Evolutionary conservation across 768 basidiomycete genomes (phyloP).

Genomic region (Podaxis sp.): DNA sequence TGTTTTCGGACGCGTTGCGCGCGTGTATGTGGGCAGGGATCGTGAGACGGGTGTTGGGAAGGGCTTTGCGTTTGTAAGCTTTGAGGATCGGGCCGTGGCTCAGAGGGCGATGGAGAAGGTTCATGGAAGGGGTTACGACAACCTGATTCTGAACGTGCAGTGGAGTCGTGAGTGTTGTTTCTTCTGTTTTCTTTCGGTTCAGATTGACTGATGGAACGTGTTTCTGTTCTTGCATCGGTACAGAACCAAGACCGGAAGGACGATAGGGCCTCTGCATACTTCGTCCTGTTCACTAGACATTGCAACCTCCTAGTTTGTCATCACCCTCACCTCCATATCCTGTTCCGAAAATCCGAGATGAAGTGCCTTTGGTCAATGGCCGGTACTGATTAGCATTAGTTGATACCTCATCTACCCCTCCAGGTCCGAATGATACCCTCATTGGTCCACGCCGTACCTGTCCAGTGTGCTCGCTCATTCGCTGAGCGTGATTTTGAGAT

Average conservation of each 20-base stretch:
- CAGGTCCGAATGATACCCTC: not conserved
- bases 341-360: too few species aligned
- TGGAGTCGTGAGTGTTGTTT: slow-evolving; percentile 49
- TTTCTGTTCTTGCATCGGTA: not conserved
- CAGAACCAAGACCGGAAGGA: slow-evolving; percentile 33
- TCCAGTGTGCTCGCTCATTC: too few species aligned
- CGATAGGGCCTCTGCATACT: slow-evolving; percentile 19
- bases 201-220: not conserved
- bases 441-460: not conserved
- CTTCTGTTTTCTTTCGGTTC: not conserved
- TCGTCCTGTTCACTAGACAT: not conserved
- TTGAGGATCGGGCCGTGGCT: slow-evolving; percentile 75
- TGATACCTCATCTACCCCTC: too few species aligned
- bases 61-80: slow-evolving; percentile 97
- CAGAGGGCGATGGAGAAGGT: slow-evolving; percentile 91
- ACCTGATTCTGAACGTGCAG: slow-evolving; percentile 70
- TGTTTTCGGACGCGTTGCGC: slow-evolving; percentile 75
- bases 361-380: too few species aligned
- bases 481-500: too few species aligned
- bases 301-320: not conserved
- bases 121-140: slow-evolving; percentile 89
- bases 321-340: not conserved
- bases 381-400: too few species aligned
- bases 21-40: slow-evolving; percentile 94
- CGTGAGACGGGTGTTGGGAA: slow-evolving; percentile 93